phyloP scores from a whole-genome alignment of 2,329 filamentous ascomycete genomes.

The Teratosphaeria viscida region DNA sequence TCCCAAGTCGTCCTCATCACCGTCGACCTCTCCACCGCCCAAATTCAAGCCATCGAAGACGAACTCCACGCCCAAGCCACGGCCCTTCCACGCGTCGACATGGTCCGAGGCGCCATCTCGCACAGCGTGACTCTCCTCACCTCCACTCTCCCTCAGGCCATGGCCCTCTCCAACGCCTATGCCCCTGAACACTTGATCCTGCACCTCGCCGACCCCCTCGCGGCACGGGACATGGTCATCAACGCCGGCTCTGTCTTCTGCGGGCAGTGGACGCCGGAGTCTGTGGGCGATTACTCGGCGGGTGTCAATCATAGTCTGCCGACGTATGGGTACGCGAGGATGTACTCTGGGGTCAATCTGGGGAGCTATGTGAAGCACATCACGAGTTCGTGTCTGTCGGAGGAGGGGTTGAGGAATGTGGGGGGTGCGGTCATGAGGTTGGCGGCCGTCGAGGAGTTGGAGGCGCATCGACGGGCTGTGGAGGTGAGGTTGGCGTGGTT shows the following conservation, averaged over 20 bases:
- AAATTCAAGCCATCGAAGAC: constrained; percentile 76
- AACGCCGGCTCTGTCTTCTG: constrained; percentile 96
- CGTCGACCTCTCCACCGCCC: constrained; percentile 61
- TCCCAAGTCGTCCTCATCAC: constrained; percentile 90
- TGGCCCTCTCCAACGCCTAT: constrained; percentile 80
- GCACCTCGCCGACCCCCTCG: constrained; percentile 68
- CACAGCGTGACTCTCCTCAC: constrained; percentile 83
- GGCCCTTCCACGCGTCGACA: constrained; percentile 80
- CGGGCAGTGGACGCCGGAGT: constrained; percentile 92
- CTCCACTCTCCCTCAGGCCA: constrained; percentile 63
- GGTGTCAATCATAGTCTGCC: constrained; percentile 96
- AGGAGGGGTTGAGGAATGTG: constrained; percentile 74
- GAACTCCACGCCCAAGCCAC: constrained; percentile 81
- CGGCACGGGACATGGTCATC: constrained; percentile 65
- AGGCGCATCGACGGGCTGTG: constrained; percentile 75
- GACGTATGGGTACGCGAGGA: constrained; percentile 95
- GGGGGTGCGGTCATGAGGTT: constrained; percentile 88
- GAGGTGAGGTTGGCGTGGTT: constrained; percentile 46
- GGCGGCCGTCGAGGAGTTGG: constrained; percentile 85
- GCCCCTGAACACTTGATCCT: constrained; percentile 95
- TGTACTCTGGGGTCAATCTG: constrained; percentile 95
- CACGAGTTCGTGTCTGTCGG: constrained; percentile 82
- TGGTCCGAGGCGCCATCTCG: constrained; percentile 78
- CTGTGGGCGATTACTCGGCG: constrained; percentile 94
- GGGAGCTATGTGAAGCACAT: constrained; percentile 97